Conservation (phyloP, 2,329 filamentous ascomycete species). For the Penicillium oxalicum region DNA sequence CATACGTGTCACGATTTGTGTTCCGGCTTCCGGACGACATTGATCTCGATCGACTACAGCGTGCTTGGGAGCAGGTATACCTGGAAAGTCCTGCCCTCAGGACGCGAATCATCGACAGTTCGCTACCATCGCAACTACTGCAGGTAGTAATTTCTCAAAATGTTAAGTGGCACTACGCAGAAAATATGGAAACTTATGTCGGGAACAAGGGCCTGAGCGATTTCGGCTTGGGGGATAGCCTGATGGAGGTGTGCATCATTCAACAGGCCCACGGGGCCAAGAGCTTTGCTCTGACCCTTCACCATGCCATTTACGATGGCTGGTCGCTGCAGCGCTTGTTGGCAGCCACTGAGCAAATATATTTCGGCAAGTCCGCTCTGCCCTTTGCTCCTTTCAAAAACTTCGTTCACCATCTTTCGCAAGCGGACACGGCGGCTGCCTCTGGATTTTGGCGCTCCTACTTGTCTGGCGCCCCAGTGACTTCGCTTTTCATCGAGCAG, state of each 20-base stretch:
- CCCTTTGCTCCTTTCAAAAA: neutral
- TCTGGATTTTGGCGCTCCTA: slow-evolving; percentile 9
- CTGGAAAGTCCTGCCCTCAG: neutral
- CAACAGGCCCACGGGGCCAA: too few species aligned
- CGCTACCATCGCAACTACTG: neutral
- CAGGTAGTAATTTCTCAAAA: neutral
- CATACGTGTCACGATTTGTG: neutral
- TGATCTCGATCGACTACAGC: neutral
- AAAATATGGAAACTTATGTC: too few species aligned
- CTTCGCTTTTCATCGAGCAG: too few species aligned
- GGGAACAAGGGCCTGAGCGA: too few species aligned
- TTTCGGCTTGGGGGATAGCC: too few species aligned
- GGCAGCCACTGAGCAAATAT: slow-evolving; percentile 5
- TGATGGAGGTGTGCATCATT: neutral
- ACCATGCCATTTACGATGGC: slow-evolving; percentile 44
- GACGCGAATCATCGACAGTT: neutral
- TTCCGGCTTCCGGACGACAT: neutral
- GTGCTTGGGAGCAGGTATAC: neutral
- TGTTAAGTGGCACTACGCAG: too few species aligned
- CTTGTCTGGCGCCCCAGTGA: neutral
- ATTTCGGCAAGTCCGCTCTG: neutral
- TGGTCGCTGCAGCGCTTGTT: slow-evolving; percentile 22
- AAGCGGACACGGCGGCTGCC: neutral
- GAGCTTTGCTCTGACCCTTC: slow-evolving; percentile 37
- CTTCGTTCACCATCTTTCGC: neutral